A percentile compares a stretch with the other conserved stretches of the same genome.
Conservation (phyloP, 2,329 filamentous ascomycete genomes). For the Polytolypa hystricis region DNA sequence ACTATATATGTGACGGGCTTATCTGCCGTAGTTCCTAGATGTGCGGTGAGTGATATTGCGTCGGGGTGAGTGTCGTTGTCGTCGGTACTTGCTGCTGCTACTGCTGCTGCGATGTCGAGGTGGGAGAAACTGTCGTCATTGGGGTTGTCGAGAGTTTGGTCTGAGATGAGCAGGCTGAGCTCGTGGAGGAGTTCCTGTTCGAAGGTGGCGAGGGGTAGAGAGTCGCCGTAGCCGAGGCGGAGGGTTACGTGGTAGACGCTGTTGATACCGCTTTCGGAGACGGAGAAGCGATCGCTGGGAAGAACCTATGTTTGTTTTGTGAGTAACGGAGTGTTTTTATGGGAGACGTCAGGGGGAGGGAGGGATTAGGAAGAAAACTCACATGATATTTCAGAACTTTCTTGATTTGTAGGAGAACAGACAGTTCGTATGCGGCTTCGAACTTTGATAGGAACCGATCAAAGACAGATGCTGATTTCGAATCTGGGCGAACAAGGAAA, state of each 20-base stretch:
- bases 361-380: not conserved
- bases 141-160: not conserved
- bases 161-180: constrained; percentile 5
- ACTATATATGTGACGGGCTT: constrained; percentile 37
- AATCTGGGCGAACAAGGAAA: constrained; percentile 68
- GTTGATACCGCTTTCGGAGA: constrained; percentile 17
- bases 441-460: constrained; percentile 64
- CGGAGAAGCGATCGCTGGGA: constrained; percentile 39
- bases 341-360: too few species aligned
- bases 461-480: constrained; percentile 55
- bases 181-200: constrained; percentile 9
- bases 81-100: constrained; percentile 4
- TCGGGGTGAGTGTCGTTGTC: constrained; percentile 1
- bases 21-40: too few species aligned
- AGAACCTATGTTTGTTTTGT: too few species aligned
- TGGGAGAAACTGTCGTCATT: not conserved
- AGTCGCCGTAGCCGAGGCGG: constrained; percentile 11
- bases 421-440: constrained; percentile 53
- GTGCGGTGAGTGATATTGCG: not conserved
- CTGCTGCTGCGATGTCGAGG: not conserved
- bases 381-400: constrained; percentile 9
- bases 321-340: too few species aligned
- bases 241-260: constrained; percentile 9
- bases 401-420: constrained; percentile 63
- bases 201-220: constrained; percentile 8